Percentiles rank a stretch among this genome's conserved stretches.
Conservation (phyloP, 2,329 filamentous ascomycete species). For the Rhytidhysteron rufulum region DNA sequence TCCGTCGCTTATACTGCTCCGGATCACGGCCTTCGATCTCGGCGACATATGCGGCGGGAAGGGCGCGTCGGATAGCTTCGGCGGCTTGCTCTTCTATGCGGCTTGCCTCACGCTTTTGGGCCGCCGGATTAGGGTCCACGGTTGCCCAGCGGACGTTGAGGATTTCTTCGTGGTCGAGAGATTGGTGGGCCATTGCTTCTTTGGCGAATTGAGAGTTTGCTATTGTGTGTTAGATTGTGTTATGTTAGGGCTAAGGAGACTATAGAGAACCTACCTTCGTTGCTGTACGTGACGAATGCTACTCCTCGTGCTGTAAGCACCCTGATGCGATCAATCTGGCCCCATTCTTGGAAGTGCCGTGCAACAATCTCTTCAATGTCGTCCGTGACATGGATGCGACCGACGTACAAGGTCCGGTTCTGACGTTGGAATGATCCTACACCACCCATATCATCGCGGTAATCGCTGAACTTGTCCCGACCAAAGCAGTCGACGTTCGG, state of each 20-base stretch:
- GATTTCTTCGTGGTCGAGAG: slow-evolving; percentile 84
- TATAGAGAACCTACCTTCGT: slow-evolving; percentile 69
- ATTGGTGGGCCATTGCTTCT: slow-evolving; percentile 94
- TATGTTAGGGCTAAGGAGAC: neutral
- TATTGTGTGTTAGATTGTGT: neutral
- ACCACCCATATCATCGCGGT: slow-evolving; percentile 96
- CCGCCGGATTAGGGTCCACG: slow-evolving; percentile 90
- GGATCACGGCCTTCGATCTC: slow-evolving; percentile 91
- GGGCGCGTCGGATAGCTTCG: slow-evolving; percentile 80
- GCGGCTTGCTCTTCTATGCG: slow-evolving; percentile 94
- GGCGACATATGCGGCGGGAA: slow-evolving; percentile 86
- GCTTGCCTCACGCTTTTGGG: slow-evolving; percentile 84
- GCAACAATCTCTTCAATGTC: slow-evolving; percentile 96
- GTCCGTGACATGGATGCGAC: slow-evolving; percentile 90
- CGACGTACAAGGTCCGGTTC: slow-evolving; percentile 91
- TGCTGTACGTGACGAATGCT: slow-evolving; percentile 90
- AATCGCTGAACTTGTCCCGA: slow-evolving; percentile 87
- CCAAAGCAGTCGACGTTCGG: slow-evolving; percentile 95
- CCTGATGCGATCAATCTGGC: slow-evolving; percentile 80
- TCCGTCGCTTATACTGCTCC: slow-evolving; percentile 80
- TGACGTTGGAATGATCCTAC: slow-evolving; percentile 91
- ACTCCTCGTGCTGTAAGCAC: slow-evolving; percentile 88
- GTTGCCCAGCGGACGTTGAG: slow-evolving; percentile 97
- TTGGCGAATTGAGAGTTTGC: slow-evolving; percentile 46
- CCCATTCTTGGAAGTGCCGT: slow-evolving; percentile 95